Evolutionary conservation across 2,329 filamentous ascomycete species (phyloP).

Genomic region (Aotearoamyces nothofagi): DNA sequence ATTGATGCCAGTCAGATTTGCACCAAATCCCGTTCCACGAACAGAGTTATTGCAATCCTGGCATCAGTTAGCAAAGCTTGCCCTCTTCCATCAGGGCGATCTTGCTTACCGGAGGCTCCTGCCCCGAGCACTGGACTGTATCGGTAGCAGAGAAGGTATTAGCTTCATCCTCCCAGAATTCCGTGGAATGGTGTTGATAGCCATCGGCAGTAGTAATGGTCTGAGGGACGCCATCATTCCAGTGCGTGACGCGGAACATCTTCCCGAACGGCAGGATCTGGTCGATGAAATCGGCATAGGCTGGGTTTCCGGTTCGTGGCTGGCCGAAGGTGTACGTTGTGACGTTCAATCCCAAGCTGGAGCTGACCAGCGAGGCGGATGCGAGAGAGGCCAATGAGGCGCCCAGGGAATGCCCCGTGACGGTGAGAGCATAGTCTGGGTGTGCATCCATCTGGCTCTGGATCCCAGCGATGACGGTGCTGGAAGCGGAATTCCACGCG

Average conservation of each 20-base stretch:
- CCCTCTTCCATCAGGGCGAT: background rate
- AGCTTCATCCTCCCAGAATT: conserved; percentile 3
- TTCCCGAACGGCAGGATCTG: conserved; percentile 1
- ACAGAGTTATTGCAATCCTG: conserved; percentile 1
- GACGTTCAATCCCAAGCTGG: conserved; percentile 2
- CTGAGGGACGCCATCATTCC: conserved; percentile 5
- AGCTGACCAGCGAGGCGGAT: conserved; percentile 1
- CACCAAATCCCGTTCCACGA: conserved; percentile 1
- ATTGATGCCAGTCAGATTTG: conserved; percentile 3
- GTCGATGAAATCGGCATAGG: conserved; percentile 3
- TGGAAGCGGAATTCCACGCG: conserved; percentile 1
- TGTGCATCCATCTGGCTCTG: conserved; percentile 1
- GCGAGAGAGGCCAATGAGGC: conserved; percentile 2
- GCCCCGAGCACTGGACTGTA: conserved; percentile 3
- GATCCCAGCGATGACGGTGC: conserved; percentile 1
- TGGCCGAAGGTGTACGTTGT: conserved; percentile 6
- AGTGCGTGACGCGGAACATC: conserved; percentile 4
- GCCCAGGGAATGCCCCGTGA: conserved; percentile 4
- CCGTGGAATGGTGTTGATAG: conserved; percentile 3
- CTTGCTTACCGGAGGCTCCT: conserved; percentile 3
- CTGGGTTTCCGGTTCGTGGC: conserved; percentile 4
- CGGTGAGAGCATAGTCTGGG: conserved; percentile 1
- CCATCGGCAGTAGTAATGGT: conserved; percentile 1
- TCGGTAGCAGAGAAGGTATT: background rate
- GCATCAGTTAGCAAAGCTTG: background rate